Evolutionary conservation across 805 yeast species (phyloP), one percentile per base, ranked within the genome.

Genomic region (Cyberlindnera nakhonratchasimensis): DNA sequence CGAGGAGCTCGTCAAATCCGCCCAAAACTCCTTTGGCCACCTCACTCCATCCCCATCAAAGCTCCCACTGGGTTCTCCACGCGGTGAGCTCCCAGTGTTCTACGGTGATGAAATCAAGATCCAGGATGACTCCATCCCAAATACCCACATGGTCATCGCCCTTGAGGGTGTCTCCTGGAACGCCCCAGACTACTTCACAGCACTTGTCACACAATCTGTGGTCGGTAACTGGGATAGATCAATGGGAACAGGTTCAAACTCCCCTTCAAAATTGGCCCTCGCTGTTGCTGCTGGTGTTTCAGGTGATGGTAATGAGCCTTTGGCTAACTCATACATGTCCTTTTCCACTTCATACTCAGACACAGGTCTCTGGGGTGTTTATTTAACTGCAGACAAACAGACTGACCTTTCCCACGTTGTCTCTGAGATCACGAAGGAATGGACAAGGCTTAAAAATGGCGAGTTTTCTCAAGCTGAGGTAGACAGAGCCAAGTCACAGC

Each of bases 111-210:
- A 93, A 64, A 79, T 85, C 45, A 81, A 89, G 55, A 75, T 89
- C 43, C 82, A 82, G 54, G 96, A 93, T 54, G 79, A 79, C 49
- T 70, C 93, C 2, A 67, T 93, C 57, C 96, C 96, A 24, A 80
- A 80, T 7, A 89, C 97, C 1, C 95, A 93, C 65, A 78, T 90
- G 42, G 99, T 96, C 5, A 68, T 93, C 40, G 93, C 96, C 11
- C 82, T 93, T n/a, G 98, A 93, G 70, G 98, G 99, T 55, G 96
- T 90, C 19, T 83, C 96, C 29, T 93, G 99, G 99, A 83, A 86
- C 28, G 87, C 93, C 3, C 88, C 95, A 10, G 97, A 93, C 63
- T 93, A 90, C 67, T 90, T 89, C 71, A 84, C 95, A 16, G 96
- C 96, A 0, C 74, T 95, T 29, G 96, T 91, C 1, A 95, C 97